Conservation (phyloP, 2,329 filamentous ascomycete species). For the Emydomyces testavorans region DNA sequence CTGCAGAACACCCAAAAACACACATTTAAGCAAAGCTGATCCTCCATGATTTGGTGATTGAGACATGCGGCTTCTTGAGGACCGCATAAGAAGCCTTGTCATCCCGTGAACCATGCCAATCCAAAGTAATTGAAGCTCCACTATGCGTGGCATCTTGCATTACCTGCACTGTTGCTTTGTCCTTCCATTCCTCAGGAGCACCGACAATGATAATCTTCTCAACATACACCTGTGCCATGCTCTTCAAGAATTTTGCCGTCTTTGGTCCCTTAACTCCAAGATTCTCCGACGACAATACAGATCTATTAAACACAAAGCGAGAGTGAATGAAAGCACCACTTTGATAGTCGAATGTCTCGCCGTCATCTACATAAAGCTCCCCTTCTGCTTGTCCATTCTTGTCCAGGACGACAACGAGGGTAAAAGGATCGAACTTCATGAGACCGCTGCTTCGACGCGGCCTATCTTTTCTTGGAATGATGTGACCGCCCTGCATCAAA, state of each 20-base stretch:
- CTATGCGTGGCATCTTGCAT: constrained; percentile 36
- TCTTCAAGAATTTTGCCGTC: constrained; percentile 63
- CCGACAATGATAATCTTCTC: constrained; percentile 79
- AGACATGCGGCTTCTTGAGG: constrained; percentile 51
- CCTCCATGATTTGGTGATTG: constrained; percentile 54
- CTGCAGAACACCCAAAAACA: neutral
- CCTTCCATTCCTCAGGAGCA: constrained; percentile 60
- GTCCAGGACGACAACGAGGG: constrained; percentile 64
- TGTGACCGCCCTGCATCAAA: constrained; percentile 84
- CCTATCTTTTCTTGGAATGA: constrained; percentile 79
- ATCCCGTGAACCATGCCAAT: constrained; percentile 45
- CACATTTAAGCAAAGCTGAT: constrained; percentile 39
- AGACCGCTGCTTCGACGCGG: constrained; percentile 73
- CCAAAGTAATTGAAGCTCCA: constrained; percentile 43
- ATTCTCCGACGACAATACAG: constrained; percentile 58
- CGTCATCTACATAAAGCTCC: constrained; percentile 82
- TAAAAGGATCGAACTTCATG: constrained; percentile 94
- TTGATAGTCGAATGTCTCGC: constrained; percentile 81
- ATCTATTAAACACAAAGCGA: constrained; percentile 54
- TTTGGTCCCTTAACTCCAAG: constrained; percentile 50
- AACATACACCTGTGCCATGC: constrained; percentile 64
- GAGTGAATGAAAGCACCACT: constrained; percentile 81
- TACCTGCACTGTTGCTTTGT: constrained; percentile 45
- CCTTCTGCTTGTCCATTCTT: constrained; percentile 63
- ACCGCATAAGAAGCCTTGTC: constrained; percentile 52